A percentile compares a stretch with the other conserved stretches of the same genome.
These are phyloP conservation scores for Clarireedia monteithiana DNA, from an alignment of 2,329 filamentous ascomycete genomes.

Conservation along the genomic window DNA sequence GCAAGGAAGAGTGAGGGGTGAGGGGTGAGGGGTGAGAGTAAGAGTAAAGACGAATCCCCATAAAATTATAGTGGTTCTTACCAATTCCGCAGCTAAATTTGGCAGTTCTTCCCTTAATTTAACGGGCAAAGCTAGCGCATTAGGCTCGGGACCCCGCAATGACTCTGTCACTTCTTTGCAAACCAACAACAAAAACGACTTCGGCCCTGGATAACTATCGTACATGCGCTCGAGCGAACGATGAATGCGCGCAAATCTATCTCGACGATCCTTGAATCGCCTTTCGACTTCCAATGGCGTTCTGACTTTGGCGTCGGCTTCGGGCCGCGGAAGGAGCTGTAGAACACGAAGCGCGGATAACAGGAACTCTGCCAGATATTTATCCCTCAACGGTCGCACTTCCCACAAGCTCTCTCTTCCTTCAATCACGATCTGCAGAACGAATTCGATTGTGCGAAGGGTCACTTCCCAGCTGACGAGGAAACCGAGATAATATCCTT, in stretches of 20 bases:
- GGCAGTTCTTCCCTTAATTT: conserved; percentile 31
- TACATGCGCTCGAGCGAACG: conserved; percentile 32
- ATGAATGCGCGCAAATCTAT: conserved; percentile 34
- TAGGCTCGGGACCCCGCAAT: conserved; percentile 30
- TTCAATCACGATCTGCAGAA: conserved; percentile 29
- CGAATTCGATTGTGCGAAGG: conserved; percentile 32
- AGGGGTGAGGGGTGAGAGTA: no score
- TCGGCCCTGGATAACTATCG: conserved; percentile 33
- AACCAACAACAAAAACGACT: conserved; percentile 33
- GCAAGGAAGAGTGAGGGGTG: no score
- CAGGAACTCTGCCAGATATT: conserved; percentile 33
- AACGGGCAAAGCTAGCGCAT: conserved; percentile 29
- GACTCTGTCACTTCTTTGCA: conserved; percentile 32
- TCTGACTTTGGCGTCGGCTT: conserved; percentile 11
- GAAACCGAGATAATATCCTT: conserved; percentile 33
- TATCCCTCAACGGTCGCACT: conserved; percentile 27
- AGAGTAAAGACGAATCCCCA: neutral
- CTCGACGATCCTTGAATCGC: conserved; percentile 30
- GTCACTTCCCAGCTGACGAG: conserved; percentile 36
- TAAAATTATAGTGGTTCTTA: conserved; percentile 17
- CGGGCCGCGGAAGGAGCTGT: conserved; percentile 32
- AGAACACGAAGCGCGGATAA: conserved; percentile 33
- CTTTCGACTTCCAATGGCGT: conserved; percentile 21
- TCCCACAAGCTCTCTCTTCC: conserved; percentile 21
- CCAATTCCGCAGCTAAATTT: conserved; percentile 32